These are phyloP conservation scores for Hymenotorrendiella dingleyae DNA, from an alignment of 2,329 filamentous ascomycete genomes.

Conservation along the genomic window DNA sequence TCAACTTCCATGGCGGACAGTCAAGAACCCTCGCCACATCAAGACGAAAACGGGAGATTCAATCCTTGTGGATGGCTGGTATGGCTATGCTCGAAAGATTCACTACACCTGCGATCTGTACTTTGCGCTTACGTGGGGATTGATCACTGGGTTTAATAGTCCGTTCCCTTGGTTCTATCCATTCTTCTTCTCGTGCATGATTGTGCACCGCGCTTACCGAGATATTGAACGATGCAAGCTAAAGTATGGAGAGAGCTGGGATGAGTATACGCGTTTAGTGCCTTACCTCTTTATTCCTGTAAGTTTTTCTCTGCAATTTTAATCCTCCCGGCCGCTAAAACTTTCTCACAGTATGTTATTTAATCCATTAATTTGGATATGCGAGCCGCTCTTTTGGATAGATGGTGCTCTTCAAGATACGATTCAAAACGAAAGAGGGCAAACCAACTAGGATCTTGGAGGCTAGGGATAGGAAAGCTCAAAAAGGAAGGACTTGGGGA, in stretches of 20 bases:
- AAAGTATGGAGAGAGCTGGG: constrained; percentile 80
- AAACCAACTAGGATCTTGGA: too few relatives aligned
- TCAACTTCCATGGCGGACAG: constrained; percentile 79
- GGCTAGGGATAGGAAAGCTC: too few relatives aligned
- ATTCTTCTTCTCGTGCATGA: constrained; percentile 74
- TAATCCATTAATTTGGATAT: too few relatives aligned
- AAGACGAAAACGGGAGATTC: constrained; percentile 66
- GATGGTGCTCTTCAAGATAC: too few relatives aligned
- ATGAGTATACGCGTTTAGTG: constrained; percentile 71
- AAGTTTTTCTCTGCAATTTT: constrained; percentile 23
- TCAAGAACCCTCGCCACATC: constrained; percentile 77
- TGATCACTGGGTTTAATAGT: constrained; percentile 75
- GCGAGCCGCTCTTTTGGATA: too few relatives aligned
- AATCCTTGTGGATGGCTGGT: constrained; percentile 83
- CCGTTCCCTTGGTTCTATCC: constrained; percentile 90
- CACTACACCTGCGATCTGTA: constrained; percentile 78
- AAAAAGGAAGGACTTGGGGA: too few relatives aligned
- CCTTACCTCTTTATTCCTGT: constrained; percentile 80
- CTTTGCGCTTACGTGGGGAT: constrained; percentile 71
- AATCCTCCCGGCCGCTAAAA: background rate
- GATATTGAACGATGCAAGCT: constrained; percentile 70
- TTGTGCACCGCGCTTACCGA: constrained; percentile 67
- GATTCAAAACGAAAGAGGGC: too few relatives aligned
- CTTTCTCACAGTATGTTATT: background rate
- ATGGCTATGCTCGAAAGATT: constrained; percentile 70